Percentiles rank a stretch among this genome's conserved stretches.
These are phyloP conservation scores for Agrocybe pediades DNA, from an alignment of 768 basidiomycete genomes.

Conservation along the genomic window DNA sequence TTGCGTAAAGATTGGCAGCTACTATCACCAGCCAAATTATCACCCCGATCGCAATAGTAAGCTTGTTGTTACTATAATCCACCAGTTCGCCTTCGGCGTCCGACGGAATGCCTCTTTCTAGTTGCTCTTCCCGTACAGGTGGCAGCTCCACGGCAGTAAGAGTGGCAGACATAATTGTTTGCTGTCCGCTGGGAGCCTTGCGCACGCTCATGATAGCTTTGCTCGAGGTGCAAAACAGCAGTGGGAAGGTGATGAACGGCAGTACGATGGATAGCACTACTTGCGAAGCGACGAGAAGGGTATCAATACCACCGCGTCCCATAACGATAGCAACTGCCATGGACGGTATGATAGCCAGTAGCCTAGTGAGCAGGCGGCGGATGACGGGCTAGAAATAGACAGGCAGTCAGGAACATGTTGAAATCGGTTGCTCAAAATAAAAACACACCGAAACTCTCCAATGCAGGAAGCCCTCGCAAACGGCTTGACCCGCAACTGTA, in stretches of 20 bases:
- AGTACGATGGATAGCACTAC: constrained; percentile 74
- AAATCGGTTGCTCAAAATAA: background rate
- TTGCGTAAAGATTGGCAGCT: constrained; percentile 76
- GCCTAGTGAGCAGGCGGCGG: constrained; percentile 81
- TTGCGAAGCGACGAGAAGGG: constrained; percentile 75
- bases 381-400: constrained; percentile 58
- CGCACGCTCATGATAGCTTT: constrained; percentile 71
- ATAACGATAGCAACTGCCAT: constrained; percentile 74
- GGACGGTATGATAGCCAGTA: constrained; percentile 82
- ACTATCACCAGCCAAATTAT: constrained; percentile 67
- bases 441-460: constrained; percentile 76
- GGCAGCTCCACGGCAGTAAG: background rate
- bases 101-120: constrained; percentile 10
- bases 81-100: constrained; percentile 39
- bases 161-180: constrained; percentile 14
- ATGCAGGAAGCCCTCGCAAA: constrained; percentile 86
- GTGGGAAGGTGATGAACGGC: constrained; percentile 73
- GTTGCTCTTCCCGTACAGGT: background rate
- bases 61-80: constrained; percentile 64
- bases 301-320: constrained; percentile 66
- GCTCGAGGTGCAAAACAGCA: constrained; percentile 70
- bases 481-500: constrained; percentile 87
- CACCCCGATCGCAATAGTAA: constrained; percentile 51
- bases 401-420: constrained; percentile 5
- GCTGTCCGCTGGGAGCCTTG: constrained; percentile 30